A percentile compares a stretch with the other conserved stretches of the same genome.
phyloP scores from a whole-genome alignment of 2,329 filamentous ascomycete genomes.

The Gnomoniopsis smithogilvyi region DNA sequence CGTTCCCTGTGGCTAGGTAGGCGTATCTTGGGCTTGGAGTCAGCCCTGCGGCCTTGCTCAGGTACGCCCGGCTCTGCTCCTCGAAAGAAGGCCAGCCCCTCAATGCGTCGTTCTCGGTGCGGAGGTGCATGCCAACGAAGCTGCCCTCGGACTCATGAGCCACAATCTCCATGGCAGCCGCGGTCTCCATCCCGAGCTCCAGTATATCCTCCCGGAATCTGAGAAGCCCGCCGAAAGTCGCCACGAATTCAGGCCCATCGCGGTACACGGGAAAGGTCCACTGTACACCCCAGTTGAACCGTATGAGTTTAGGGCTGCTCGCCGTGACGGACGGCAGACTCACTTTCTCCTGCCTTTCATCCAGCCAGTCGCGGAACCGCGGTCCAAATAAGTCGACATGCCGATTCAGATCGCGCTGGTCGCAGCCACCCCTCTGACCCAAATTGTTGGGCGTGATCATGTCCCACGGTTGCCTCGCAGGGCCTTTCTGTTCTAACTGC shows the following conservation, averaged over 20 bases:
- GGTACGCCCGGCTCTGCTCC: conserved; percentile 37
- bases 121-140: conserved; percentile 42
- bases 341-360: conserved; percentile 25
- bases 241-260: conserved; percentile 44
- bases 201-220: conserved; percentile 39
- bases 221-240: conserved; percentile 40
- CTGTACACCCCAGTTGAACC: conserved; percentile 42
- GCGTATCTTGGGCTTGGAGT: conserved; percentile 26
- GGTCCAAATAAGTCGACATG: conserved; percentile 37
- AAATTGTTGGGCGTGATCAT: conserved; percentile 39
- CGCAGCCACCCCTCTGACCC: conserved; percentile 35
- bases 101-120: conserved; percentile 45
- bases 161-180: conserved; percentile 32
- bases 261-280: conserved; percentile 44
- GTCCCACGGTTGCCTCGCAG: conserved; percentile 23
- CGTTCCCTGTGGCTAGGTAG: conserved; percentile 45
- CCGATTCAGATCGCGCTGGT: conserved; percentile 37
- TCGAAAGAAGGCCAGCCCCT: conserved; percentile 43
- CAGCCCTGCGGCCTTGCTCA: conserved; percentile 29
- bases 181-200: conserved; percentile 34
- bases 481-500: conserved; percentile 15
- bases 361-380: conserved; percentile 31
- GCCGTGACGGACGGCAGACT: conserved; percentile 17
- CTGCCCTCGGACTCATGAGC: conserved; percentile 17
- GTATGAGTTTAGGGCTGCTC: conserved; percentile 34